These are phyloP conservation scores for Xylaria sp. DNA, from an alignment of 2,329 filamentous ascomycete genomes.

Conservation along the genomic window DNA sequence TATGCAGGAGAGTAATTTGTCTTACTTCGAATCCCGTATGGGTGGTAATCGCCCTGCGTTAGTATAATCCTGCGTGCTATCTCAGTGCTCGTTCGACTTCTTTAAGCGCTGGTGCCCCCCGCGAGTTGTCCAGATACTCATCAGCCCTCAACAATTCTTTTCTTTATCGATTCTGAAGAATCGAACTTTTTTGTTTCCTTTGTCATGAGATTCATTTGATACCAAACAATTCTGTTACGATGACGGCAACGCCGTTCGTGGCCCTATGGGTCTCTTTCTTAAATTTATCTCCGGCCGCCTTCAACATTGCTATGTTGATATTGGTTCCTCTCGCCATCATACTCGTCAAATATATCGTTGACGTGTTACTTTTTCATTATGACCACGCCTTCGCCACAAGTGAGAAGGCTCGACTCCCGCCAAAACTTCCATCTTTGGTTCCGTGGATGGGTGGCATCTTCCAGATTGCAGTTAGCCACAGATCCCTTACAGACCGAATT, in stretches of 20 bases:
- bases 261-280: constrained; percentile 29
- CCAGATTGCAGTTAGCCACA: constrained; percentile 27
- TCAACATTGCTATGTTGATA: constrained; percentile 6
- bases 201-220: background rate
- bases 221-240: background rate
- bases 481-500: constrained; percentile 26
- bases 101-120: constrained; percentile 16
- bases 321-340: constrained; percentile 20
- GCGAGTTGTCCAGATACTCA: background rate
- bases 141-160: background rate
- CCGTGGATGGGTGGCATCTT: constrained; percentile 32
- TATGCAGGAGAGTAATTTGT: background rate
- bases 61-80: constrained; percentile 15
- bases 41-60: background rate
- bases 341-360: constrained; percentile 22
- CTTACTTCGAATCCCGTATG: constrained; percentile 4
- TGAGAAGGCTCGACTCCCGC: constrained; percentile 27
- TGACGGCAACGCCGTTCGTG: constrained; percentile 31
- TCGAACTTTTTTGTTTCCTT: background rate
- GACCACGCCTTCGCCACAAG: constrained; percentile 12
- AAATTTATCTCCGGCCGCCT: constrained; percentile 14
- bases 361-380: constrained; percentile 29
- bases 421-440: constrained; percentile 29
- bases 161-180: background rate
- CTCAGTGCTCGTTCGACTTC: background rate